Evolutionary conservation across 257 asterid species (phyloP).

Genomic region (Penstemon newberryi): DNA sequence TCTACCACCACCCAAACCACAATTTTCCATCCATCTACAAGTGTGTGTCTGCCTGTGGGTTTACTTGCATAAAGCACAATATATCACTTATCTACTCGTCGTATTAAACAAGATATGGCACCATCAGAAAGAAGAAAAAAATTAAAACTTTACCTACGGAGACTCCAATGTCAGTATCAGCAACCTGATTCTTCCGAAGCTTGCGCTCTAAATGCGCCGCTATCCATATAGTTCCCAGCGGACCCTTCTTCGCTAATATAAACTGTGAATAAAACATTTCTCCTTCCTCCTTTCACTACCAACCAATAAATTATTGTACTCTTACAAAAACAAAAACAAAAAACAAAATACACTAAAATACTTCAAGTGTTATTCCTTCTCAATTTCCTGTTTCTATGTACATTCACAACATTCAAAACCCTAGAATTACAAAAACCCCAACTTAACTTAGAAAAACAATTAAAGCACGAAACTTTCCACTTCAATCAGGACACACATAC

Average conservation of each 20-base stretch:
- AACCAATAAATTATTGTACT: slow-evolving; percentile 25
- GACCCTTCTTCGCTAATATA: slow-evolving; percentile 97
- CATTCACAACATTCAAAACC: slow-evolving; percentile 28
- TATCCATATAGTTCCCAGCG: slow-evolving; percentile 96
- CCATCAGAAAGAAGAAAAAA: slow-evolving; percentile 5
- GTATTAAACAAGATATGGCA: slow-evolving; percentile 3
- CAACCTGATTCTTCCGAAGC: slow-evolving; percentile 97
- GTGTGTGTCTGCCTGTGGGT: not conserved
- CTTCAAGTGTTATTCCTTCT: slow-evolving; percentile 6
- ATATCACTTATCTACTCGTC: not conserved
- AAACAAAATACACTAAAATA: slow-evolving; percentile 6
- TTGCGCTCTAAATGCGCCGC: slow-evolving; percentile 98
- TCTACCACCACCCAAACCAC: not conserved
- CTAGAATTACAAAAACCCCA: slow-evolving; percentile 25
- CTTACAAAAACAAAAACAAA: slow-evolving; percentile 22
- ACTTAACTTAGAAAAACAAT: slow-evolving; percentile 10
- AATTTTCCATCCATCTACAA: not conserved
- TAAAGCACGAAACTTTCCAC: slow-evolving; percentile 24
- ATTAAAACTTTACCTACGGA: slow-evolving; percentile 74
- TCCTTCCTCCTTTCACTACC: slow-evolving; percentile 16
- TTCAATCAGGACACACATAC: slow-evolving; percentile 44
- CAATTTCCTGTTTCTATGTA: not conserved
- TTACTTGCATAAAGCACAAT: not conserved
- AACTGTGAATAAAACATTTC: slow-evolving; percentile 95
- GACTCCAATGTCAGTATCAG: slow-evolving; percentile 96